Evolutionary conservation across 176 grass and related monocot species (phyloP), one percentile per base, ranked within the genome.

Genomic region (Triticum dicoccoides): DNA sequence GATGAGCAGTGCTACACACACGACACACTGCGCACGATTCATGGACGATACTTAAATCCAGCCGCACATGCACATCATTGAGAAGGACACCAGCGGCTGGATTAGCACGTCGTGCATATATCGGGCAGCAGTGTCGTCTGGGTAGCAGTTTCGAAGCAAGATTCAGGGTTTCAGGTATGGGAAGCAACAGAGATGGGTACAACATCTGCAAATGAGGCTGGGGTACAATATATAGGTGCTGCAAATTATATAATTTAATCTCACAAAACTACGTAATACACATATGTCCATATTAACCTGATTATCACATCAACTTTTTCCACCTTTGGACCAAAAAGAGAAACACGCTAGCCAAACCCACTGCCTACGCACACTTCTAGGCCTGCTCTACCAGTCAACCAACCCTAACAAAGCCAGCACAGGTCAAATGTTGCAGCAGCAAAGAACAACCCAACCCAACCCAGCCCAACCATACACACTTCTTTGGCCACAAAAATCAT

Each of bases 401-500:
- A 67, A 30, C 34, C 44, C 65, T 37, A 87, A 69, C 18, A 82
- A 82, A 42, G 1, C 23, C 82, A 45, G 17, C 61, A 82, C 61
- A 18, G 15, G 72, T 65, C 81, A 82, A 84, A 77, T 63, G 38
- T 29, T 86, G 68, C 65, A 88, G 64, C 21, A 76, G 34, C 34
- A 35, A 35, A 59, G 25, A 34, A 83, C 41, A 35, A n/a, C 34
- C 27, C 39, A 41, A 7, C 35, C 35, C 38, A 23, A 69, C 17
- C 30, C n/a, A 73, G 24, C 29, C 39, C 72, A 6, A 49, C 13
- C 12, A 25, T 13, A 49, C 41, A 75, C 70, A 73, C 72, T 76
- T 51, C 42, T 29, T 29, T 76, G 72, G 72, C 23, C 72, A 10
- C 23, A 49, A 75, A 74, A 76, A 76, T 76, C 72, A 18, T 29